Percentiles rank a stretch among this genome's conserved stretches.
Conservation (phyloP, 441 rosid genomes). For the Bruguiera hainesii region DNA sequence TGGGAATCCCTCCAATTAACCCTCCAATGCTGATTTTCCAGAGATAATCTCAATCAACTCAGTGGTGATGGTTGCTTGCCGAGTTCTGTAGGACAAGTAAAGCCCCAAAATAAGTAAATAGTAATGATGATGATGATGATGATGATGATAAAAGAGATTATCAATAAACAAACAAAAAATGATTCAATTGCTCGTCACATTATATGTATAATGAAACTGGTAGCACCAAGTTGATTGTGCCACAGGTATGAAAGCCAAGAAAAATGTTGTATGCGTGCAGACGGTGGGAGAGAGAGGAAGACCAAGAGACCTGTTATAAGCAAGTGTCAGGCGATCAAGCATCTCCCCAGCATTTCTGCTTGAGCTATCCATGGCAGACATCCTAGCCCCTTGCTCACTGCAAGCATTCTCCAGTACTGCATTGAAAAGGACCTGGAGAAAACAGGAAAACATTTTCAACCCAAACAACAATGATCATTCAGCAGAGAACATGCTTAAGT, state of each 20-base stretch:
- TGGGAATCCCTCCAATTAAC: constrained; percentile 22
- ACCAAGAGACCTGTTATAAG: constrained; percentile 69
- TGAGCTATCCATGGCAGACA: constrained; percentile 99
- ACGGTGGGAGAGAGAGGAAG: constrained; percentile 14
- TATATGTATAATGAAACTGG: background rate
- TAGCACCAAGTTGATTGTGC: background rate
- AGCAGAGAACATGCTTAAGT: background rate
- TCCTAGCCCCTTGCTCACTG: constrained; percentile 95
- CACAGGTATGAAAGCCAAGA: background rate
- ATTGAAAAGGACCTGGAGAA: constrained; percentile 69
- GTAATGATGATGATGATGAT: no score
- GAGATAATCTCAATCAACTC: constrained; percentile 95
- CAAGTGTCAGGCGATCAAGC: constrained; percentile 93
- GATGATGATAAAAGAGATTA: no score
- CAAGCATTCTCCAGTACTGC: constrained; percentile 90
- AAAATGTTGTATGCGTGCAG: background rate
- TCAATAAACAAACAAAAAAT: no score
- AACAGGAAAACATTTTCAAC: background rate
- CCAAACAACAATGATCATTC: constrained; percentile 6
- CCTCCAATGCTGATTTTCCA: constrained; percentile 88
- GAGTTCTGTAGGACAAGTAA: constrained; percentile 55
- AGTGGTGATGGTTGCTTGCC: constrained; percentile 95
- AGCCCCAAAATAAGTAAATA: background rate
- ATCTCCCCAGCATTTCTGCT: constrained; percentile 98
- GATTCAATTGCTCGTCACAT: background rate